A percentile compares a stretch with the other conserved stretches of the same genome.
phyloP scores from a whole-genome alignment of 2,329 filamentous ascomycete species.

The Mariannaea elegans region DNA sequence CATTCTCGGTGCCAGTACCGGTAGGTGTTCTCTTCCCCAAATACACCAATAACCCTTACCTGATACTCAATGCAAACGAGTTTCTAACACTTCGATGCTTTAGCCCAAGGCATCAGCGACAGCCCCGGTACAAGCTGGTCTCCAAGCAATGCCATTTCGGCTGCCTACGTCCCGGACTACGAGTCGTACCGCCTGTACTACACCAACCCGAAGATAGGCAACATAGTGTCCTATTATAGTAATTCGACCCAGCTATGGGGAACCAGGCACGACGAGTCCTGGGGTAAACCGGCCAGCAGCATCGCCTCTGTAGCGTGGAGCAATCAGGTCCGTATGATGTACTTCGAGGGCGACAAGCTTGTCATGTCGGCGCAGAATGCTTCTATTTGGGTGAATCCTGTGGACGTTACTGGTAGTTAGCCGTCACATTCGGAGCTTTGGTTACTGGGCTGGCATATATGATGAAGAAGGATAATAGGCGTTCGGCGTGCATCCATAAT shows the following conservation, averaged over 20 bases:
- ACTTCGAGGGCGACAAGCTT: slow-evolving; percentile 24
- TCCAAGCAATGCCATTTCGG: slow-evolving; percentile 17
- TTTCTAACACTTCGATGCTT: too few relatives aligned
- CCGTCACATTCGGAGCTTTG: background rate
- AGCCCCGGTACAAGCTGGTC: slow-evolving; percentile 23
- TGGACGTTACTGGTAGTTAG: background rate
- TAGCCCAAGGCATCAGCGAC: slow-evolving; percentile 19
- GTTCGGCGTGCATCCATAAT: background rate
- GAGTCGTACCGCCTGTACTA: slow-evolving; percentile 29
- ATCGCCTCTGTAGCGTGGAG: slow-evolving; percentile 27
- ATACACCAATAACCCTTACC: background rate
- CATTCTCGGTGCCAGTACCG: background rate
- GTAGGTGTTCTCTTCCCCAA: slow-evolving; percentile 14
- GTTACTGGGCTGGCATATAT: too few relatives aligned
- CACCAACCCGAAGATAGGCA: slow-evolving; percentile 20
- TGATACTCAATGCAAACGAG: too few relatives aligned
- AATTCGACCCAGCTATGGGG: slow-evolving; percentile 4
- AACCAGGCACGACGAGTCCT: slow-evolving; percentile 3
- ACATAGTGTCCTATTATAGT: slow-evolving; percentile 24
- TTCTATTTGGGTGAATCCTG: slow-evolving; percentile 12
- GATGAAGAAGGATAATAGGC: background rate
- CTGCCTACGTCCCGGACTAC: slow-evolving; percentile 18
- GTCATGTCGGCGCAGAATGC: slow-evolving; percentile 20
- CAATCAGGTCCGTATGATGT: slow-evolving; percentile 26
- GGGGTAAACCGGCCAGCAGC: slow-evolving; percentile 26